Evolutionary conservation across 2,329 filamentous ascomycete species (phyloP).

Genomic region (Monilinia vaccinii-corymbosi): DNA sequence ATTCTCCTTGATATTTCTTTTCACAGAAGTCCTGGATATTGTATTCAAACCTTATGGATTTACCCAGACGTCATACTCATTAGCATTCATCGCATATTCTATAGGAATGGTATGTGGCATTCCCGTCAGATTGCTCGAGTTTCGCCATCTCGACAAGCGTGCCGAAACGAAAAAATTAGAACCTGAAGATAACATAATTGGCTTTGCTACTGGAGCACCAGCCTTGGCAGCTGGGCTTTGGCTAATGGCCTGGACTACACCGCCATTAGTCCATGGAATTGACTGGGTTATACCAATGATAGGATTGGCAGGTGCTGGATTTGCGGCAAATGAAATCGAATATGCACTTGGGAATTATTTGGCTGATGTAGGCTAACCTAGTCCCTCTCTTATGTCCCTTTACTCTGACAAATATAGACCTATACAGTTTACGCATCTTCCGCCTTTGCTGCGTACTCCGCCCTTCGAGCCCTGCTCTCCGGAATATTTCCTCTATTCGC

Average conservation of each 20-base stretch:
- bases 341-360: slow-evolving; percentile 34
- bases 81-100: slow-evolving; percentile 34
- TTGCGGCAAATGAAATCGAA: slow-evolving; percentile 39
- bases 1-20: slow-evolving; percentile 40
- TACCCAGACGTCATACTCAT: slow-evolving; percentile 28
- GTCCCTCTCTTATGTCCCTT: not conserved
- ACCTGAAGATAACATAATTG: slow-evolving; percentile 40
- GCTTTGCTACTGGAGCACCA: slow-evolving; percentile 38
- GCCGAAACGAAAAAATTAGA: slow-evolving; percentile 7
- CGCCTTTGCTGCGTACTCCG: slow-evolving; percentile 35
- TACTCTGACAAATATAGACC: slow-evolving; percentile 14
- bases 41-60: slow-evolving; percentile 34
- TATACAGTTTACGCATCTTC: slow-evolving; percentile 37
- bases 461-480: slow-evolving; percentile 33
- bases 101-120: slow-evolving; percentile 35
- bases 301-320: slow-evolving; percentile 37
- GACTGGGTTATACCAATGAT: slow-evolving; percentile 35
- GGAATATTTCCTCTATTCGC: slow-evolving; percentile 35
- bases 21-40: slow-evolving; percentile 35
- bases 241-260: slow-evolving; percentile 40
- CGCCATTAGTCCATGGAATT: slow-evolving; percentile 29
- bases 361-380: slow-evolving; percentile 27
- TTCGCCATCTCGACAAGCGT: slow-evolving; percentile 25
- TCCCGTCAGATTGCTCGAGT: slow-evolving; percentile 36
- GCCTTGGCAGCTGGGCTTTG: slow-evolving; percentile 36